Base-by-base conservation (phyloP, 2,329 filamentous ascomycete genomes). In the Acrocalymma vagum region DNA sequence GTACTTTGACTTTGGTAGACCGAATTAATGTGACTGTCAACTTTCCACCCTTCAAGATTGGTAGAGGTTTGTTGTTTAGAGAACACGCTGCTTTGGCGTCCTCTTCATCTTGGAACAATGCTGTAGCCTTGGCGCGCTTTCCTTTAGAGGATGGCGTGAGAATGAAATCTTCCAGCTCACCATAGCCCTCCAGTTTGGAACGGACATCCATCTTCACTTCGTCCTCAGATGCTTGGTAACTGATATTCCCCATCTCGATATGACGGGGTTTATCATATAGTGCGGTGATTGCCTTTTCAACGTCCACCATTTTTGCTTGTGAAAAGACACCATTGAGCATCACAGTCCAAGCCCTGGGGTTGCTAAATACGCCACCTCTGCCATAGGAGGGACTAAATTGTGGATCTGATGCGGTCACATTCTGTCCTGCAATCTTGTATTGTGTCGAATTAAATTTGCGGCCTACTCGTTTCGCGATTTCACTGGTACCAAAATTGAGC, bases 1-100 rank as follows among this genome's bases (percentile, higher is more conserved):
- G 45, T n/a, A 77, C 56, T 32, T 72, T 74, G 44, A 75, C 69
- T 29, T 66, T 69, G 9, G 65, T 66, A 0, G 68, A 65, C 10
- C 66, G 58, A 3, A 77, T 49, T 5, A 71, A 53, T n/a, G 58
- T 56, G 1, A 73, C 55, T 2, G 67, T 72, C 1, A 78, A 54
- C 21, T 63, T 72, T 0, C 55, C 65, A 0, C 33, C 49, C 4
- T 43, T 39, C 1, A 66, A 48, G 9, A 73, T 70, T 0, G 61
- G 45, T 5, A 78, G 26, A 3, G 31, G 35, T 6, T 15, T 59
- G 4, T 63, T 42, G 29, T 74, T 48, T 0, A 77, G 57, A 2
- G 43, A 40, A n/a, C 29, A 39, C 2, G 53, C 63, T 0, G 70
- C 48, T 27, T 50, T 50, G 0, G 75, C 75, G 25, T 73, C 62